Base-by-base conservation (phyloP, 495 filamentous ascomycete genomes). In the Penicillium dipodomyicola region DNA sequence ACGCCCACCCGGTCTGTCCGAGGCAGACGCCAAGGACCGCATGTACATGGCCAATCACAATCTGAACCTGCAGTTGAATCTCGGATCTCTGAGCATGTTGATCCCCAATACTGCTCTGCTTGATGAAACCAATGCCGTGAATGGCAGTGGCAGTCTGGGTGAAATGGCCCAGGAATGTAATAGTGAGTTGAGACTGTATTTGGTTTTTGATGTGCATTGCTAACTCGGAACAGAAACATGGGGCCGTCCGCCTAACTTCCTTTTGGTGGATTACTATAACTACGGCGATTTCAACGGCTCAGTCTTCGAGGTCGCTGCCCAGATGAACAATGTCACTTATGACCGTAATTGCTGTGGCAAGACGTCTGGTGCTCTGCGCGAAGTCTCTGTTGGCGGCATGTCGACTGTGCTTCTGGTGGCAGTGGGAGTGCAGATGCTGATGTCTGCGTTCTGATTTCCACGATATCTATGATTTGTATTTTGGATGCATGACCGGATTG, bases 41-140 rank as follows among this genome's bases (percentile, higher is more conserved):
- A 78, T 96, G 77, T 95, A 95, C 57, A 85, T 96, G 73, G 89
- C 90, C 56, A 97, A 97, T 62, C 93, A 97, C 69, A 96, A 96
- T 67, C 74, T 96, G 23, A 95, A 96, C 67, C 72, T 86, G 43
- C 80, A 91, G 60, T 74, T 95, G 32, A 79, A 76, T 33, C 63
- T 91, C 40, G 78, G 82, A 0, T 83, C 84, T 5, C 52, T 77
- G 14, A 75, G 71, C 40, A 67, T 94, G 60, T 69, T 94, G n/a
- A 86, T 96, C 54, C 92, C 92, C 4, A 89, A 92, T 61, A 84
- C 80, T 0, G 80, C 83, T 6, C 59, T 77, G 27, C 65, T 93
- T 14, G 84, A 86, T 45, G 62, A 75, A 39, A 96, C 90, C 8
- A 96, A 96, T 68, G 85, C 76, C 0, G 72, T 73, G 17, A 77